These are phyloP conservation scores for Metschnikowia anglica DNA, from an alignment of 805 yeast genomes.

Conservation along the genomic window DNA sequence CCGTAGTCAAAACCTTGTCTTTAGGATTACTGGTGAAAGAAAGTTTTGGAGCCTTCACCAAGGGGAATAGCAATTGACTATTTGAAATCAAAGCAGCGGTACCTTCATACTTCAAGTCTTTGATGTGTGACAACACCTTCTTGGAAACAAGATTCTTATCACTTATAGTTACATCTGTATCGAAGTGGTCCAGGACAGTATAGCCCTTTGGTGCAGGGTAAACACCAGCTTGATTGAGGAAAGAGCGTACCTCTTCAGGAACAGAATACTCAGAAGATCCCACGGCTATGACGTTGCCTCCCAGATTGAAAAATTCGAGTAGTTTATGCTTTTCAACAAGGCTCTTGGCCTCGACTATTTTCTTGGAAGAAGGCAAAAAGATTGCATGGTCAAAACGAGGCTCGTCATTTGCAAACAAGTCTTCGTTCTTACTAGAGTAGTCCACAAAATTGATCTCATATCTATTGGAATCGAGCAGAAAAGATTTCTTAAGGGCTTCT, in stretches of 20 bases:
- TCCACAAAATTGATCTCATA: constrained; percentile 23
- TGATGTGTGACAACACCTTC: constrained; percentile 21
- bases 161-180: constrained; percentile 33
- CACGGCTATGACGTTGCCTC: constrained; percentile 75
- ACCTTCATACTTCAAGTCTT: constrained; percentile 39
- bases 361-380: constrained; percentile 38
- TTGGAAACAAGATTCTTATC: constrained; percentile 29
- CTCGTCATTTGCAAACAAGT: constrained; percentile 26
- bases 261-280: constrained; percentile 42
- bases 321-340: constrained; percentile 43
- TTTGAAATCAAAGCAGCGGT: constrained; percentile 70
- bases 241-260: constrained; percentile 52
- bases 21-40: constrained; percentile 53
- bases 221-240: constrained; percentile 79
- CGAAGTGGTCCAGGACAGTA: constrained; percentile 64
- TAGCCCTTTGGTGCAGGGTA: constrained; percentile 77
- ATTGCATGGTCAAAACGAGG: constrained; percentile 31
- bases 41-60: constrained; percentile 63
- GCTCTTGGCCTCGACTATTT: constrained; percentile 30
- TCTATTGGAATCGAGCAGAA: constrained; percentile 12
- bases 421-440: constrained; percentile 23
- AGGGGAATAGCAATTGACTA: constrained; percentile 67
- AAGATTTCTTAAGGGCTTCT: constrained; percentile 11
- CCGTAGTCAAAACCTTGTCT: constrained; percentile 43
- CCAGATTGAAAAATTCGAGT: constrained; percentile 57